Evolutionary conservation across 1,284 basidiomycete genomes (phyloP).

Genomic region (Austropuccinia psidii): DNA sequence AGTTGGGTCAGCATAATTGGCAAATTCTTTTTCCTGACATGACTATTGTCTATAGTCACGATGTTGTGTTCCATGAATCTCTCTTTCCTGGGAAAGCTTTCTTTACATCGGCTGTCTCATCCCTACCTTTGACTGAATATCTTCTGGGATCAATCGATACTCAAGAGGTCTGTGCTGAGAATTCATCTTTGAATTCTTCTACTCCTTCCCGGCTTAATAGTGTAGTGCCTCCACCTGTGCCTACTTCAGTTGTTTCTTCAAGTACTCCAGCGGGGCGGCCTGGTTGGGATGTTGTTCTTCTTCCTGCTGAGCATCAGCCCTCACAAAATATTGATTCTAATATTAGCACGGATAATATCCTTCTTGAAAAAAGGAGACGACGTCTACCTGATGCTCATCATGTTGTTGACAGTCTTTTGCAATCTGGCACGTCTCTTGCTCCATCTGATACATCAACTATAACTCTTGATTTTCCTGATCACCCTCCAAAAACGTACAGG

Average conservation of each 20-base stretch:
- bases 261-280: background rate
- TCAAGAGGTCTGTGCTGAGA: background rate
- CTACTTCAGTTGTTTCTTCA: background rate
- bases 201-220: no score
- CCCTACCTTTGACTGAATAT: background rate
- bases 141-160: background rate
- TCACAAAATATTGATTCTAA: background rate
- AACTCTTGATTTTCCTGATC: background rate
- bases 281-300: background rate
- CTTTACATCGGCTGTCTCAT: no score
- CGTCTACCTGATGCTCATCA: background rate
- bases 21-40: background rate
- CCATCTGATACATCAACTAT: background rate
- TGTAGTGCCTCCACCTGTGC: background rate
- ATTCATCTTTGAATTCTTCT: background rate
- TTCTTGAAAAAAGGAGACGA: background rate
- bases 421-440: background rate
- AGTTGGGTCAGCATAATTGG: background rate
- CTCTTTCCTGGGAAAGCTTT: background rate
- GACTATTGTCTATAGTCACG: background rate
- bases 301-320: background rate
- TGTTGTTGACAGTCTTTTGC: background rate
- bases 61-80: background rate
- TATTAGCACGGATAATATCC: background rate
- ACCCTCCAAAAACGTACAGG: background rate